These are phyloP conservation scores for Eucalyptus cloeziana DNA, from an alignment of 345 rosid species.

Conservation along the genomic window DNA sequence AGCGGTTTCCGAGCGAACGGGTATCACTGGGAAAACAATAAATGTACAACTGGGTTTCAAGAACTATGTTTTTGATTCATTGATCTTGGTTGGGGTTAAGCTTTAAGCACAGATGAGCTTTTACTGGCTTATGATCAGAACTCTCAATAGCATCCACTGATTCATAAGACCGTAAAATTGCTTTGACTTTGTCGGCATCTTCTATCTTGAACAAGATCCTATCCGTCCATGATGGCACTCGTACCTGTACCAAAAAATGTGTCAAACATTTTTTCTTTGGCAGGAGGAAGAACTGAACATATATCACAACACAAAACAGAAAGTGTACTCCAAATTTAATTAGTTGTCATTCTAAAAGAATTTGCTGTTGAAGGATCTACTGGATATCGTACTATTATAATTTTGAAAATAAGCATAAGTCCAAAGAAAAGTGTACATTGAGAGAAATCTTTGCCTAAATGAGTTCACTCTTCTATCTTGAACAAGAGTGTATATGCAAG, in stretches of 20 bases:
- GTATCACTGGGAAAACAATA: neutral
- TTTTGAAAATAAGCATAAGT: neutral
- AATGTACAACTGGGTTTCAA: neutral
- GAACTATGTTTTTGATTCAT: neutral
- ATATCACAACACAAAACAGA: neutral
- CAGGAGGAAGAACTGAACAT: neutral
- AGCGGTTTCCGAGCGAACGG: neutral
- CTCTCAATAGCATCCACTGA: constrained; percentile 23
- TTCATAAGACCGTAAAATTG: constrained; percentile 14
- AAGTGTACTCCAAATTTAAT: neutral
- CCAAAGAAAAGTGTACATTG: neutral
- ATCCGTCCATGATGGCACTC: constrained; percentile 42
- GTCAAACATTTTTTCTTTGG: neutral
- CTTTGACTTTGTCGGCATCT: neutral
- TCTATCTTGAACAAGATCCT: constrained; percentile 29
- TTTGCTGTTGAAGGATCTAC: neutral
- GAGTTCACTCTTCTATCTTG: neutral
- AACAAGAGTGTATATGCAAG: neutral
- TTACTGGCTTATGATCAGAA: constrained; percentile 38
- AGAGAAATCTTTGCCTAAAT: neutral
- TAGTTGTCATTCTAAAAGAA: neutral
- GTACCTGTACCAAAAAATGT: neutral
- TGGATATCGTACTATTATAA: neutral
- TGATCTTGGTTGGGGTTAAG: neutral
- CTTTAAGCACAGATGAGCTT: constrained; percentile 25